Evolutionary conservation across 78 protist genomes (phyloP).

Genomic region (Blattamonas nauphoetae): DNA sequence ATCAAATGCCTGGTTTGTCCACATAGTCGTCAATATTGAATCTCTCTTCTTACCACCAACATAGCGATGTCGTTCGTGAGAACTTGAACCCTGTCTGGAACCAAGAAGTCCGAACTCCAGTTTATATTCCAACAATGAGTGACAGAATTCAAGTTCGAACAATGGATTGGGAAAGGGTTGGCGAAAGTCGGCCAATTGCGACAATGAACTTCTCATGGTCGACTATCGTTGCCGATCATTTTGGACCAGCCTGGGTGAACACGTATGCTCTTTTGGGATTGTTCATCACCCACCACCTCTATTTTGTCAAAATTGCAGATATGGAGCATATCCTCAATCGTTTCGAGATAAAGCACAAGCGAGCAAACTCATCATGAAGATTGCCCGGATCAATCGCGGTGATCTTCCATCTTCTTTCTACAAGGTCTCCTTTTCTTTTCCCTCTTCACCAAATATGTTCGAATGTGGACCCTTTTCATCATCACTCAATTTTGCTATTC

Average conservation of each 20-base stretch:
- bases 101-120: slow-evolving; percentile 17
- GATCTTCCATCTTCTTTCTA: background rate
- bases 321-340: background rate
- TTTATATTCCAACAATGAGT: background rate
- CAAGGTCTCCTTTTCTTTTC: no score
- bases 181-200: background rate
- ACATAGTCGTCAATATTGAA: background rate
- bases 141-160: background rate
- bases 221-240: background rate
- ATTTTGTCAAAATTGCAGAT: background rate
- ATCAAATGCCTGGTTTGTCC: background rate
- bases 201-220: background rate
- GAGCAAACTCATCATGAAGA: background rate
- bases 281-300: background rate
- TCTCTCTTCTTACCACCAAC: background rate
- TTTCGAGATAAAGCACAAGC: background rate
- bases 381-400: background rate
- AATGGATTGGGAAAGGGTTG: background rate
- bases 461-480: no score
- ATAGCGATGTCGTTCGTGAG: background rate
- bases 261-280: background rate
- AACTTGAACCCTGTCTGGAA: slow-evolving; percentile 24
- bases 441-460: no score
- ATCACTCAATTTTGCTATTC: no score
- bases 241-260: background rate